Percentiles rank a stretch among this genome's conserved stretches.
These are phyloP conservation scores for Zalaria sp. DNA, from an alignment of 2,329 filamentous ascomycete species.

Conservation along the genomic window DNA sequence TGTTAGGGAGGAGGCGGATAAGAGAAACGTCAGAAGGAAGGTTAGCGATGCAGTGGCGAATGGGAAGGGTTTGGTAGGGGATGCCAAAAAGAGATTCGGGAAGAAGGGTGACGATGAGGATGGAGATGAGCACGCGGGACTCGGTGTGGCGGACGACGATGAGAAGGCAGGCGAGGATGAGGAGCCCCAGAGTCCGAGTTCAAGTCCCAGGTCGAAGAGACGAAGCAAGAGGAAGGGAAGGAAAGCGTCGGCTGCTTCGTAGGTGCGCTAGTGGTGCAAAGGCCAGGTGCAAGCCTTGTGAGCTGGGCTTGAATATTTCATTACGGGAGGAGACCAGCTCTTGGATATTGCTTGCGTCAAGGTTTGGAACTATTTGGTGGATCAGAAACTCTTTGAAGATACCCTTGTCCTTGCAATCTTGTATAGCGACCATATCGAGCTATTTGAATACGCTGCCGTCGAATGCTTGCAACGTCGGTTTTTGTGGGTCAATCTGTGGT, in stretches of 20 bases:
- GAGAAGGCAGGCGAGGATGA: not conserved
- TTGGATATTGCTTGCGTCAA: not conserved
- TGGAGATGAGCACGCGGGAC: not conserved
- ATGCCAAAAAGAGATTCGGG: slow-evolving; percentile 1
- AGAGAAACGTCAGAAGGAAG: slow-evolving; percentile 35
- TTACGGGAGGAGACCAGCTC: too few relatives aligned
- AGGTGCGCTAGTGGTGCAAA: not conserved
- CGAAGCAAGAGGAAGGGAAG: not conserved
- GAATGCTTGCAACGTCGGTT: too few relatives aligned
- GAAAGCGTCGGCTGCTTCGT: not conserved
- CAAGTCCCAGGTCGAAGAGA: not conserved
- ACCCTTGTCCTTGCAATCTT: too few relatives aligned
- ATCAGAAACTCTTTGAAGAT: too few relatives aligned
- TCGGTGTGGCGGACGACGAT: not conserved
- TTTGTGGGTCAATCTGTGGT: too few relatives aligned
- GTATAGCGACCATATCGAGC: too few relatives aligned
- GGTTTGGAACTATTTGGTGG: too few relatives aligned
- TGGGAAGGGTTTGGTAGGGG: slow-evolving; percentile 9
- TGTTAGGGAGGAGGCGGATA: slow-evolving; percentile 40
- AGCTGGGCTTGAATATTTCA: too few relatives aligned
- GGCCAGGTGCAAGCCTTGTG: too few relatives aligned
- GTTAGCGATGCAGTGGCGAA: slow-evolving; percentile 21
- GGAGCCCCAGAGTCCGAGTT: not conserved
- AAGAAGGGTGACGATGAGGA: not conserved
- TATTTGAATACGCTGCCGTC: too few relatives aligned